A percentile compares a stretch with the other conserved stretches of the same genome.
Evolutionary conservation across 2,329 filamentous ascomycete species (phyloP).

Genomic region (Cercospora canescens): DNA sequence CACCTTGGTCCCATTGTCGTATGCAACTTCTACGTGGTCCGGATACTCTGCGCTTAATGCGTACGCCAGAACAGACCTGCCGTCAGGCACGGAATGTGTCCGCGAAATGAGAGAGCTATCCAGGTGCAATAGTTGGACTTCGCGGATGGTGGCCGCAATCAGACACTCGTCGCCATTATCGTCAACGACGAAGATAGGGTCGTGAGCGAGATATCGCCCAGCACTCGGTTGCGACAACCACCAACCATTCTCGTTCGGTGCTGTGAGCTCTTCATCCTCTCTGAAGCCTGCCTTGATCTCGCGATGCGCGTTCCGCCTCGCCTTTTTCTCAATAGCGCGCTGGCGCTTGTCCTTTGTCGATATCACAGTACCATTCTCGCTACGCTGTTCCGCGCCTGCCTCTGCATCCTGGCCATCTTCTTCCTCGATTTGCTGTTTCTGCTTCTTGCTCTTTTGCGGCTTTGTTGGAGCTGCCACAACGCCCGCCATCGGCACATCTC

Average conservation of each 20-base stretch:
- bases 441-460: slow-evolving; percentile 1
- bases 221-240: slow-evolving; percentile 52
- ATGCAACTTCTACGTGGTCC: slow-evolving; percentile 56
- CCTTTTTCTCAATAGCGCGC: slow-evolving; percentile 25
- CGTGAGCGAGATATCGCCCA: slow-evolving; percentile 56
- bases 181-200: slow-evolving; percentile 60
- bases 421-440: background rate
- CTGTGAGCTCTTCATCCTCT: slow-evolving; percentile 16
- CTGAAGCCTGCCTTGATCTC: slow-evolving; percentile 15
- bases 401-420: background rate
- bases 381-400: slow-evolving; percentile 6
- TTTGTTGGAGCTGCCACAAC: background rate
- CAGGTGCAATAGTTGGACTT: slow-evolving; percentile 58
- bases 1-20: slow-evolving; percentile 48
- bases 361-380: background rate
- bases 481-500: slow-evolving; percentile 7
- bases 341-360: slow-evolving; percentile 22
- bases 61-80: slow-evolving; percentile 52
- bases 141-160: slow-evolving; percentile 32
- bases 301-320: slow-evolving; percentile 20
- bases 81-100: slow-evolving; percentile 61
- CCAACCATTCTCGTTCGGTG: slow-evolving; percentile 40
- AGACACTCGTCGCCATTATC: slow-evolving; percentile 29
- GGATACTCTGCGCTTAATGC: slow-evolving; percentile 53
- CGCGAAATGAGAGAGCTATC: slow-evolving; percentile 78